Evolutionary conservation across 1,284 basidiomycete genomes (phyloP), one percentile per base, ranked within the genome.

Genomic region (Papiliotrema flavescens): DNA sequence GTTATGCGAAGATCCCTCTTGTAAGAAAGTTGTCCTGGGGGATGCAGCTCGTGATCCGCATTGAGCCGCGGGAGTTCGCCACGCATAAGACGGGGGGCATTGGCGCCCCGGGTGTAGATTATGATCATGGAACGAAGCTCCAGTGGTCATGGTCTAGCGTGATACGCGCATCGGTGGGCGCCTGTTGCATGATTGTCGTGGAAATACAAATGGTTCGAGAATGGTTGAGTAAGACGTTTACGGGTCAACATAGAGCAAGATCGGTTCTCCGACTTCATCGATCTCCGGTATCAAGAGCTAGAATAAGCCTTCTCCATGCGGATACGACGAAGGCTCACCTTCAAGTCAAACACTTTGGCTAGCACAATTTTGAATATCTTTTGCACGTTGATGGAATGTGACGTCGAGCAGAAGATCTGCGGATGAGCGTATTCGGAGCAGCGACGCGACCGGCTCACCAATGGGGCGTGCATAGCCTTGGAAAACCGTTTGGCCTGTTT

Each of bases 211-310:
- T 37, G 35, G 11, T 11, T n/a, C 11, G 35, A n/a, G 35, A 11
- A 37, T 37, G n/a, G 35, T 11, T 15, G 39, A 22, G 39, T n/a
- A 22, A 17, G 17, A 40, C n/a, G 39, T 40, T 32, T 37, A 48
- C 19, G 22, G 9, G n/a, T 95, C 91, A 67, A 92, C 85, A 78
- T 96, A 96, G 62, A 95, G 84, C 68, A 96, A 79, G 66, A 96
- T 82, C 22, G 93, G 93, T 77, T 95, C 91, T 57, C 93, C 92
- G 41, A 92, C 87, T 51, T 90, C 89, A 71, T 93, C 90, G 63
- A 96, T 95, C 79, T 97, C 93, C 39, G 93, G 92, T 66, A 97
- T 94, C 60, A 95, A 91, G 72, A 91, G 95, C 83, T 96, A 90
- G 56, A 88, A 49, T 57, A 17, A 61, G 54, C 36, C 26, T 49